Evolutionary conservation across 2,329 filamentous ascomycete species (phyloP).

Genomic region (Myriosclerotinia curreyana): DNA sequence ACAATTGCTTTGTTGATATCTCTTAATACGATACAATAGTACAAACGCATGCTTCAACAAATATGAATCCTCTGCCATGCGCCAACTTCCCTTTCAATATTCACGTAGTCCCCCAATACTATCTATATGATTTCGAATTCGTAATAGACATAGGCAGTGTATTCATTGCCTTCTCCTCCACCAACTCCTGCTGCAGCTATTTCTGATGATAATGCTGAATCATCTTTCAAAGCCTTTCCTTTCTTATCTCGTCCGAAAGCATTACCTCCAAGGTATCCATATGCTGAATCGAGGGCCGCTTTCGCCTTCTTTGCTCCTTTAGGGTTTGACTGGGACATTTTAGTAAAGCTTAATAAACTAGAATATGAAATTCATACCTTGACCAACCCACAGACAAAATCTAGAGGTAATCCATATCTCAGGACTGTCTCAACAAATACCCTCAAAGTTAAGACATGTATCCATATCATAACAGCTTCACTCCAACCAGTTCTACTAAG

Average conservation of each 20-base stretch:
- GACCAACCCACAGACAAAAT: conserved; percentile 81
- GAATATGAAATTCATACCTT: conserved; percentile 56
- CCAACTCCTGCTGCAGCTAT: conserved; percentile 72
- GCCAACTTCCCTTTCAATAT: conserved; percentile 23
- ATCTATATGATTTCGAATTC: conserved; percentile 70
- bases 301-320: conserved; percentile 80
- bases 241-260: conserved; percentile 93
- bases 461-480: conserved; percentile 93
- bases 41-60: conserved; percentile 27
- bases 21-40: conserved; percentile 28
- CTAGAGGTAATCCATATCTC: conserved; percentile 85
- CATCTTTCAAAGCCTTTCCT: conserved; percentile 86
- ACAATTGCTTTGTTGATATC: conserved; percentile 17
- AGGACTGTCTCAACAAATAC: conserved; percentile 99
- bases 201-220: conserved; percentile 73
- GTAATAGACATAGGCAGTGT: conserved; percentile 96
- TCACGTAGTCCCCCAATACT: not conserved
- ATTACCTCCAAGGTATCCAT: conserved; percentile 91
- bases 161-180: conserved; percentile 69
- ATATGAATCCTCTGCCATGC: conserved; percentile 26
- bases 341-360: conserved; percentile 23
- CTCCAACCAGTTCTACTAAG: conserved; percentile 90
- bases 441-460: conserved; percentile 83
- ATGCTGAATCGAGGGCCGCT: conserved; percentile 74
- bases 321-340: conserved; percentile 63